These are phyloP conservation scores for Sarocladiaceae sp. DNA, from an alignment of 2,329 filamentous ascomycete species.

Conservation along the genomic window DNA sequence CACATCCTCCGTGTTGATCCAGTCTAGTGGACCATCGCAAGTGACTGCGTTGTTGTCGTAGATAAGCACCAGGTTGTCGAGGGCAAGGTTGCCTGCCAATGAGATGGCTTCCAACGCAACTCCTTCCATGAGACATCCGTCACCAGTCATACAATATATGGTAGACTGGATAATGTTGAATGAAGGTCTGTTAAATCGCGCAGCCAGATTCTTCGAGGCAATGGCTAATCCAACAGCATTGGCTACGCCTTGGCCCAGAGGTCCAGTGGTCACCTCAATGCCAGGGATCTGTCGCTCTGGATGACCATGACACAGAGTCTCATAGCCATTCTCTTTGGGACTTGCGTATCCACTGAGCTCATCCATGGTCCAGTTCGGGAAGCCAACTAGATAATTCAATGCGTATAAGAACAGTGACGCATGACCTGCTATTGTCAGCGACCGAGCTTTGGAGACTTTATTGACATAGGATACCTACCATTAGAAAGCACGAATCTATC, in stretches of 20 bases:
- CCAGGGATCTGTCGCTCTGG: slow-evolving; percentile 53
- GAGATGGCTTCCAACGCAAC: slow-evolving; percentile 51
- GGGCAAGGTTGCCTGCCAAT: slow-evolving; percentile 44
- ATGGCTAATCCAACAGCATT: slow-evolving; percentile 54
- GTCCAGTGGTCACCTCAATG: slow-evolving; percentile 54
- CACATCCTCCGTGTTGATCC: slow-evolving; percentile 47
- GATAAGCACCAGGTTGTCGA: slow-evolving; percentile 50
- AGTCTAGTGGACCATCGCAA: slow-evolving; percentile 51
- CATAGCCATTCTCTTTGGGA: slow-evolving; percentile 29
- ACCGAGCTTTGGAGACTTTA: not conserved
- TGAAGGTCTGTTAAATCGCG: slow-evolving; percentile 45
- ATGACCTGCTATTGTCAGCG: slow-evolving; percentile 27
- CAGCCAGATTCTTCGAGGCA: slow-evolving; percentile 47
- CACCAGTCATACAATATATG: slow-evolving; percentile 51
- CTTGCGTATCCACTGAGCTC: slow-evolving; percentile 45
- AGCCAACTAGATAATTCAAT: slow-evolving; percentile 45
- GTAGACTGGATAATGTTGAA: slow-evolving; percentile 44
- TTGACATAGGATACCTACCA: slow-evolving; percentile 20
- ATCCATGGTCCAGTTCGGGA: slow-evolving; percentile 46
- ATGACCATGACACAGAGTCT: slow-evolving; percentile 45
- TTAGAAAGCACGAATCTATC: slow-evolving; percentile 59
- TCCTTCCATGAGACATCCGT: slow-evolving; percentile 53
- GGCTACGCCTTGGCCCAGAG: slow-evolving; percentile 51
- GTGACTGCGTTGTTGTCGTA: slow-evolving; percentile 58
- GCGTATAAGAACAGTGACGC: slow-evolving; percentile 47